These are phyloP conservation scores for Cystofilobasidium bisporidii DNA, from an alignment of 768 basidiomycete genomes.

Conservation along the genomic window DNA sequence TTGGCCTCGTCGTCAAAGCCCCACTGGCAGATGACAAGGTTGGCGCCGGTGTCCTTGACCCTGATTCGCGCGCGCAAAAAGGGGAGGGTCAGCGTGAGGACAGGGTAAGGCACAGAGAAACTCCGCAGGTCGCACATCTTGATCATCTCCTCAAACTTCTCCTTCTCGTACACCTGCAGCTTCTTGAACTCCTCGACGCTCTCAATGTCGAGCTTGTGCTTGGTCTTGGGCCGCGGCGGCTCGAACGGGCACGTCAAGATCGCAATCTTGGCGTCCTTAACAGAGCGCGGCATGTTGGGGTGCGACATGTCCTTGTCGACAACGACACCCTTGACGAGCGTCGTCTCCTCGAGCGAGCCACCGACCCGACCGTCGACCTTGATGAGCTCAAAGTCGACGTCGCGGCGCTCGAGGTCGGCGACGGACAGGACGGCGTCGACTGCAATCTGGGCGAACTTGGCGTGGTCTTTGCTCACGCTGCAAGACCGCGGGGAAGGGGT, in stretches of 20 bases:
- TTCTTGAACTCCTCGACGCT: conserved; percentile 94
- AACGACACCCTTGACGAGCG: conserved; percentile 90
- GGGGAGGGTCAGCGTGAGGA: too few relatives aligned
- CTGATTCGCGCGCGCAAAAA: too few relatives aligned
- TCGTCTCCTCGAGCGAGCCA: conserved; percentile 88
- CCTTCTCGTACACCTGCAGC: conserved; percentile 85
- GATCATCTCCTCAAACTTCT: conserved; percentile 96
- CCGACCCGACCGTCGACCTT: conserved; percentile 99
- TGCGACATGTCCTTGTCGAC: conserved; percentile 99
- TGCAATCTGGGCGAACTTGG: conserved; percentile 93
- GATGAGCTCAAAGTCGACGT: conserved; percentile 95
- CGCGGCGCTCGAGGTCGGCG: conserved; percentile 85
- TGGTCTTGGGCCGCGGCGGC: conserved; percentile 96
- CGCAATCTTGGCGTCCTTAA: conserved; percentile 82
- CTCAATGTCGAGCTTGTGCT: conserved; percentile 96
- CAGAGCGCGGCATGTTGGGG: conserved; percentile 85
- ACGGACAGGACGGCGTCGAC: conserved; percentile 93
- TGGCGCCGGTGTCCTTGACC: conserved; percentile 77
- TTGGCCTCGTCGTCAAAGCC: conserved; percentile 99
- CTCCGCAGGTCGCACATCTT: conserved; percentile 46
- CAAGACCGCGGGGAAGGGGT: background rate
- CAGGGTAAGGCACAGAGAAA: too few relatives aligned
- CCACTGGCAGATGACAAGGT: conserved; percentile 99
- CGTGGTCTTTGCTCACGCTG: conserved; percentile 93
- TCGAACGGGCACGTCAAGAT: conserved; percentile 99